phyloP scores from a whole-genome alignment of 2,329 filamentous ascomycete species.

The Macrophomina phaseolina region DNA sequence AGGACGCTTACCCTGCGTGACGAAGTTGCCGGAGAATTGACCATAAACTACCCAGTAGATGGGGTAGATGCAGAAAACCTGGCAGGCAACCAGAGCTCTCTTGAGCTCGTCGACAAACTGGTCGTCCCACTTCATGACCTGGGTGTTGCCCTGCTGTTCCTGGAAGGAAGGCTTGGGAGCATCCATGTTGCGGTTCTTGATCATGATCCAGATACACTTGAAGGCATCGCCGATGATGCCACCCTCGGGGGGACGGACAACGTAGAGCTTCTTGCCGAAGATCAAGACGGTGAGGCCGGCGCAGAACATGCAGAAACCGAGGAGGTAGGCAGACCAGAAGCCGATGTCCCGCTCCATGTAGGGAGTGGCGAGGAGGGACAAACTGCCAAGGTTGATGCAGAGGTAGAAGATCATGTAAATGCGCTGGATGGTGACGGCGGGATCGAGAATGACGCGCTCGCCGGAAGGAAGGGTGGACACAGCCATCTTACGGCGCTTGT shows the following conservation, averaged over 20 bases:
- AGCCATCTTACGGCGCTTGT: conserved; percentile 48
- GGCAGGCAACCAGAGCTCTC: conserved; percentile 69
- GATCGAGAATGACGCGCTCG: conserved; percentile 54
- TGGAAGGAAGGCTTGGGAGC: conserved; percentile 72
- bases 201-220: conserved; percentile 60
- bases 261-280: conserved; percentile 45
- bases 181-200: conserved; percentile 61
- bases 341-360: conserved; percentile 73
- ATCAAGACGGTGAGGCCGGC: conserved; percentile 63
- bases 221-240: conserved; percentile 53
- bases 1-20: conserved; percentile 42
- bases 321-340: conserved; percentile 71
- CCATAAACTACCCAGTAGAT: conserved; percentile 54
- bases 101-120: conserved; percentile 76
- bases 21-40: conserved; percentile 52
- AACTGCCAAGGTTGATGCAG: conserved; percentile 74
- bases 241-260: conserved; percentile 47
- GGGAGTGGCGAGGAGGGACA: conserved; percentile 71
- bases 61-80: conserved; percentile 64
- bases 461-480: conserved; percentile 48
- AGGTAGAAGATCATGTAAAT: conserved; percentile 69
- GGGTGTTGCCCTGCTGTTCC: conserved; percentile 55
- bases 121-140: conserved; percentile 66
- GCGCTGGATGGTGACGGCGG: conserved; percentile 54
- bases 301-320: conserved; percentile 70